Evolutionary conservation across 495 filamentous ascomycete genomes (phyloP).

Genomic region (Parathielavia hyrcaniae): DNA sequence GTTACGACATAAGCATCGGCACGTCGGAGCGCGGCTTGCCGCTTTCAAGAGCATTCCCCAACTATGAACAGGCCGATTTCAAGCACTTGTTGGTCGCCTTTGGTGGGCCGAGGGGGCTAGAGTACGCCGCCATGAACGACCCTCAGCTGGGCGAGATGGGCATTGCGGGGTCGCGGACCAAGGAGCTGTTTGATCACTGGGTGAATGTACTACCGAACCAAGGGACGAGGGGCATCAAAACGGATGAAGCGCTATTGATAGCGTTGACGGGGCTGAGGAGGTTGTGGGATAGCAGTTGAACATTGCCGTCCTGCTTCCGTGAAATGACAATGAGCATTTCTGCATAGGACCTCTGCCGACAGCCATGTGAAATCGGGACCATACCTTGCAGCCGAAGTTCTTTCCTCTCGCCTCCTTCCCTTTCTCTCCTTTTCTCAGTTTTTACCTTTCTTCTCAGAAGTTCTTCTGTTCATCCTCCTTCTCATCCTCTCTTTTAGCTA

Average conservation of each 20-base stretch:
- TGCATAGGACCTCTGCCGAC: too few relatives aligned
- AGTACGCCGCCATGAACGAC: slow-evolving; percentile 62
- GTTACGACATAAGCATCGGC: slow-evolving; percentile 64
- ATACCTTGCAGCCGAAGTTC: too few relatives aligned
- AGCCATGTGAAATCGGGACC: too few relatives aligned
- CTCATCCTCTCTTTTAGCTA: too few relatives aligned
- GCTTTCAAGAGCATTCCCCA: slow-evolving; percentile 43
- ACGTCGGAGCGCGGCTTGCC: slow-evolving; percentile 65
- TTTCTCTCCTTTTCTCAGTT: too few relatives aligned
- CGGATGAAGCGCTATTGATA: slow-evolving; percentile 72
- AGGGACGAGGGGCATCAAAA: slow-evolving; percentile 69
- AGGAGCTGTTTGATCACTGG: slow-evolving; percentile 70
- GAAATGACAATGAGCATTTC: too few relatives aligned
- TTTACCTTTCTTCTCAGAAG: too few relatives aligned
- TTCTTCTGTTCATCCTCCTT: too few relatives aligned
- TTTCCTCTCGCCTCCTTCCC: too few relatives aligned
- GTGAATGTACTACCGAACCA: slow-evolving; percentile 67
- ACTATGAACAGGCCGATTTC: slow-evolving; percentile 44
- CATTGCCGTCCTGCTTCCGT: neutral
- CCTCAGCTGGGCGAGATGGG: slow-evolving; percentile 50
- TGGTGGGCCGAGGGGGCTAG: slow-evolving; percentile 66
- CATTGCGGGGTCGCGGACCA: slow-evolving; percentile 48
- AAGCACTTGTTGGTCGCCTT: slow-evolving; percentile 65
- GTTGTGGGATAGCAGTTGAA: slow-evolving; percentile 43
- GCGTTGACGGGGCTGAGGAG: slow-evolving; percentile 55